A percentile compares a stretch with the other conserved stretches of the same genome.
These are phyloP conservation scores for Xylariomycetidae sp. DNA, from an alignment of 2,329 filamentous ascomycete genomes.

Conservation along the genomic window DNA sequence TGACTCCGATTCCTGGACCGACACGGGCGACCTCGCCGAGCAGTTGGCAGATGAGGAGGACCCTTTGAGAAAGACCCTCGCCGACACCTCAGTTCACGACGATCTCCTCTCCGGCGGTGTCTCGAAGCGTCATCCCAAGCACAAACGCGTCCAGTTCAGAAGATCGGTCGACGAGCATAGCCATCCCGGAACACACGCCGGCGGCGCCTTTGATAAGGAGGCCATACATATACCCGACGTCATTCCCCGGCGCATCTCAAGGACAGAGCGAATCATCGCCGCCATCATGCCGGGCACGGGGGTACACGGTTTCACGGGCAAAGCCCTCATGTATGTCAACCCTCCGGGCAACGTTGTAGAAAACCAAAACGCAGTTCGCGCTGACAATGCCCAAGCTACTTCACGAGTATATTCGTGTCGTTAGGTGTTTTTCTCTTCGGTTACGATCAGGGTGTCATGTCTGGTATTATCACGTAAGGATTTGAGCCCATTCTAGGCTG, in stretches of 20 bases:
- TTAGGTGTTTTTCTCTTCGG: slow-evolving; percentile 85
- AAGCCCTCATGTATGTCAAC: slow-evolving; percentile 73
- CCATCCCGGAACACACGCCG: slow-evolving; percentile 33
- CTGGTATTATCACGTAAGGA: slow-evolving; percentile 61
- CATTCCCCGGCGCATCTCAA: slow-evolving; percentile 56
- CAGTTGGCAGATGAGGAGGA: slow-evolving; percentile 81
- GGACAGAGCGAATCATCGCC: slow-evolving; percentile 67
- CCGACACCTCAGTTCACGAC: slow-evolving; percentile 57
- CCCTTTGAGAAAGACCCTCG: slow-evolving; percentile 67
- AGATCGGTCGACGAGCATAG: slow-evolving; percentile 38
- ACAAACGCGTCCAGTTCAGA: slow-evolving; percentile 68
- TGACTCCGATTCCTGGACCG: slow-evolving; percentile 76
- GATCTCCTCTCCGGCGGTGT: slow-evolving; percentile 52
- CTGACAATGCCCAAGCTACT: slow-evolving; percentile 59
- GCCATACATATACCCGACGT: slow-evolving; percentile 78
- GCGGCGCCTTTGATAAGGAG: slow-evolving; percentile 58
- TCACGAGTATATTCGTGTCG: slow-evolving; percentile 87
- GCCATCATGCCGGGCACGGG: slow-evolving; percentile 81
- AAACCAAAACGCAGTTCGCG: neutral
- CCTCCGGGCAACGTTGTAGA: neutral
- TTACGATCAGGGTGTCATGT: slow-evolving; percentile 90
- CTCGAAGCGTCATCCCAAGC: slow-evolving; percentile 39
- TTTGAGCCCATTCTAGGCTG: neutral
- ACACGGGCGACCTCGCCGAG: slow-evolving; percentile 92
- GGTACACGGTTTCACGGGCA: slow-evolving; percentile 89